Evolutionary conservation across 1,139 yeast species (phyloP), one percentile per base, ranked within the genome.

Genomic region (Geotrichum citri-aurantii): DNA sequence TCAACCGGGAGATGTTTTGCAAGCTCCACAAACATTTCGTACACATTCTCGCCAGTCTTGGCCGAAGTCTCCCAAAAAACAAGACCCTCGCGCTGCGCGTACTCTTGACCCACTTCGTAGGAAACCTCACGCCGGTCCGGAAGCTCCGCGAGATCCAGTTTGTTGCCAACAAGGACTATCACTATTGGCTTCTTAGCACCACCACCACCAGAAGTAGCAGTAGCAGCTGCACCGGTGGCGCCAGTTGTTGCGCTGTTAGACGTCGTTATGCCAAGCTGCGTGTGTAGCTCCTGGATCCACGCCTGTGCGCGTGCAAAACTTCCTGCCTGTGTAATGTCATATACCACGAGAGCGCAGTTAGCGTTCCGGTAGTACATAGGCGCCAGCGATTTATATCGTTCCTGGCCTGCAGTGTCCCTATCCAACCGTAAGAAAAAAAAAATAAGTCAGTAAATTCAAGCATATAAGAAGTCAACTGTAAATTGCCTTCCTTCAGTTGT

Each of bases 311-410:
- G 91, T 69, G 92, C 88, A 68, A 93, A 92, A 21, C 96, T 87
- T n/a, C 96, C 95, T 1, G 98, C 97, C 71, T 93, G 93, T 52
- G 98, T 93, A 65, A 93, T 84, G 70, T 93, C 99, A 71, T 93
- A 93, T 10, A 93, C 98, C 12, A 93, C 97, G 64, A 93, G 77
- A 0, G 98, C 98, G 44, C 97, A 96, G 73, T 93, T 98, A n/a
- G 99, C 98, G 69, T 93, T 93, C 71, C 99, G 83, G 77, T 93
- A 93, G 75, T 93, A 93, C 96, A 93, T 88, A 27, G 98, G 98
- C 1, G 98, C 98, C 69, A 93, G 79, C 44, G 95, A 87, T 3
- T 97, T 97, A 77, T 93, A 93, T 63, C 99, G 78, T 73, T 93
- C 99, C 75, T 93, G 99, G 19, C 99, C 99, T 0, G 99, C 99